phyloP scores from a whole-genome alignment of 2,329 filamentous ascomycete species.

The Neurospora sp. region DNA sequence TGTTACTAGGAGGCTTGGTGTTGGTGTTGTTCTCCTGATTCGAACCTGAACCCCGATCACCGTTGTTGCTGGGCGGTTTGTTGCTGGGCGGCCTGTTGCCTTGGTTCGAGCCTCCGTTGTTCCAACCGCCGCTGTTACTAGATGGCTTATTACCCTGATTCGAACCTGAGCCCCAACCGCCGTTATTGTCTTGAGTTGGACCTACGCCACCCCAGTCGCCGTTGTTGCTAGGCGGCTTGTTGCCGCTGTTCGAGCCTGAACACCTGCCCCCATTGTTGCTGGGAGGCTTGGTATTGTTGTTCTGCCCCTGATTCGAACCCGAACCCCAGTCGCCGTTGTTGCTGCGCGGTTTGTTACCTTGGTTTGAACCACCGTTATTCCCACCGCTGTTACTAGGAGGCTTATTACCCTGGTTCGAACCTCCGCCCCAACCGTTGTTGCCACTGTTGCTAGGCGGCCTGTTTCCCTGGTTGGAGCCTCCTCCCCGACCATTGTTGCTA shows the following conservation, averaged over 20 bases:
- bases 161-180: neutral
- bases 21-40: neutral
- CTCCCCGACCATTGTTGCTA: neutral
- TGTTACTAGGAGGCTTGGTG: neutral
- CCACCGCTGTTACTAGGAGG: neutral
- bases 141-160: neutral
- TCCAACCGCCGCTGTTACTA: neutral
- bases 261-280: too few relatives aligned
- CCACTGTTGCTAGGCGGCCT: neutral
- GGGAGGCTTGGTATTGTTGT: too few relatives aligned
- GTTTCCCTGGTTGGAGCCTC: neutral
- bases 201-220: neutral
- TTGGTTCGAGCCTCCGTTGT: neutral
- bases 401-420: neutral
- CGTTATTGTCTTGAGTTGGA: neutral
- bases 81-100: neutral
- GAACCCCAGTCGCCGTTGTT: neutral
- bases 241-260: neutral
- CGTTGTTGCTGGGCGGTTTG: neutral
- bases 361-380: neutral
- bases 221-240: neutral
- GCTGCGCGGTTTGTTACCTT: neutral
- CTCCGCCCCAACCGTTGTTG: neutral
- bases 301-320: too few relatives aligned
- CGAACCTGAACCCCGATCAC: neutral